phyloP scores from a whole-genome alignment of 106 monocot species.

The Platanthera guangdongensis region DNA sequence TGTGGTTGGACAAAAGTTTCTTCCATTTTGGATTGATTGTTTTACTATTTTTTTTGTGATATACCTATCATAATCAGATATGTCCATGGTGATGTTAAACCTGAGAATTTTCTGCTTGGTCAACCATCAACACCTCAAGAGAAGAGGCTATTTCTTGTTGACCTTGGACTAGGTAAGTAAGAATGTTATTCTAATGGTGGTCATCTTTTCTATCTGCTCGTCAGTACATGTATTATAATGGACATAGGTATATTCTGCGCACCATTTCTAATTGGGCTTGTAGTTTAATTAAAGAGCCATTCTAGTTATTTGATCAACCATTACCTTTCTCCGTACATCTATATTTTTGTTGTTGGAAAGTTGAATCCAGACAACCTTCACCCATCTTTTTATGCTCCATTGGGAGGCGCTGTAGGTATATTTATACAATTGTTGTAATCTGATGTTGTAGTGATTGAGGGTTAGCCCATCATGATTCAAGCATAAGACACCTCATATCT shows the following conservation, averaged over 20 bases:
- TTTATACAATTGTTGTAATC: background rate
- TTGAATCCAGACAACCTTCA: background rate
- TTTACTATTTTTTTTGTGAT: background rate
- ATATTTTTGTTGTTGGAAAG: background rate
- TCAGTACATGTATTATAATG: background rate
- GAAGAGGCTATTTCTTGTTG: conserved; percentile 29
- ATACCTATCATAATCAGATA: conserved; percentile 6
- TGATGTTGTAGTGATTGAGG: background rate
- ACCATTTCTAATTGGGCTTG: background rate
- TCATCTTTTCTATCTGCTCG: background rate
- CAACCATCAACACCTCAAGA: conserved; percentile 29
- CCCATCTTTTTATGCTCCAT: background rate
- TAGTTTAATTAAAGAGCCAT: background rate
- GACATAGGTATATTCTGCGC: background rate
- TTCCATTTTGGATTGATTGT: background rate
- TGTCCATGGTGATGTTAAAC: conserved; percentile 29
- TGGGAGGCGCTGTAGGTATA: background rate
- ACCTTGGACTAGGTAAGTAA: conserved; percentile 22
- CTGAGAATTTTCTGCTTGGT: conserved; percentile 28
- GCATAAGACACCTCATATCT: background rate
- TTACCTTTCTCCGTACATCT: background rate
- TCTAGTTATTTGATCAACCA: background rate
- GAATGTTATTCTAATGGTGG: background rate
- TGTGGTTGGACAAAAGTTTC: conserved; percentile 2
- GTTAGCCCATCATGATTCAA: background rate